phyloP scores from a whole-genome alignment of 2,329 filamentous ascomycete species.

The Scopulariopsis brevicaulis region DNA sequence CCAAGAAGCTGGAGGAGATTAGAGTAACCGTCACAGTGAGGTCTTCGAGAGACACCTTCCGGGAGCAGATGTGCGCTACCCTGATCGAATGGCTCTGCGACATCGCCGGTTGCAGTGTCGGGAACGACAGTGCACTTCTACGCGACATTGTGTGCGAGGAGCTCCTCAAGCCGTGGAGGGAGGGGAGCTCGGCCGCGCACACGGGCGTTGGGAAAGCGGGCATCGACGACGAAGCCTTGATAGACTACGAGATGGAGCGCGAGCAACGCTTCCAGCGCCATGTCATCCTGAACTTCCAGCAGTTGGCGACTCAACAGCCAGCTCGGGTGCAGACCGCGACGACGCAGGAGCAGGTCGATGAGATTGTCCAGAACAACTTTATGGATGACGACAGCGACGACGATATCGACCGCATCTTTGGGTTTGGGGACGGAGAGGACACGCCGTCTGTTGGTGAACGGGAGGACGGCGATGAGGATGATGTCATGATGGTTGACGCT shows the following conservation, averaged over 20 bases:
- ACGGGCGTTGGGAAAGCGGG: conserved; percentile 65
- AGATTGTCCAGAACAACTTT: conserved; percentile 18
- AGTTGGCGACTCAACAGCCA: conserved; percentile 11
- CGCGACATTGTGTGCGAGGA: conserved; percentile 82
- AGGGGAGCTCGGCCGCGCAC: conserved; percentile 75
- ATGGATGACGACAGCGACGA: conserved; percentile 34
- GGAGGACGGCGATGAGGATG: conserved; percentile 37
- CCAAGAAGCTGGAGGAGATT: conserved; percentile 84
- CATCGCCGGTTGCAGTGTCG: conserved; percentile 80
- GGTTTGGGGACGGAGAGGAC: conserved; percentile 28
- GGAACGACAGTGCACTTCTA: conserved; percentile 67
- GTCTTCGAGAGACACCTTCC: conserved; percentile 86
- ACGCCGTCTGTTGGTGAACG: conserved; percentile 19
- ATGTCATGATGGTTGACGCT: conserved; percentile 46
- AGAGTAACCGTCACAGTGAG: conserved; percentile 92
- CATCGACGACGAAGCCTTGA: conserved; percentile 67
- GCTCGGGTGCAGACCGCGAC: conserved; percentile 9
- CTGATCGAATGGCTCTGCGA: conserved; percentile 95
- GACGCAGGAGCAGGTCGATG: neutral
- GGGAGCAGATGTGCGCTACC: conserved; percentile 97
- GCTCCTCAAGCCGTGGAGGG: conserved; percentile 75
- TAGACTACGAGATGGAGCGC: conserved; percentile 34
- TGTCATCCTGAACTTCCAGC: conserved; percentile 17
- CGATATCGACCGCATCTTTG: conserved; percentile 15
- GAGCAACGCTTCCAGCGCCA: conserved; percentile 23